Base-by-base conservation (phyloP, 257 asterid genomes). In the Fraxinus anomala region DNA sequence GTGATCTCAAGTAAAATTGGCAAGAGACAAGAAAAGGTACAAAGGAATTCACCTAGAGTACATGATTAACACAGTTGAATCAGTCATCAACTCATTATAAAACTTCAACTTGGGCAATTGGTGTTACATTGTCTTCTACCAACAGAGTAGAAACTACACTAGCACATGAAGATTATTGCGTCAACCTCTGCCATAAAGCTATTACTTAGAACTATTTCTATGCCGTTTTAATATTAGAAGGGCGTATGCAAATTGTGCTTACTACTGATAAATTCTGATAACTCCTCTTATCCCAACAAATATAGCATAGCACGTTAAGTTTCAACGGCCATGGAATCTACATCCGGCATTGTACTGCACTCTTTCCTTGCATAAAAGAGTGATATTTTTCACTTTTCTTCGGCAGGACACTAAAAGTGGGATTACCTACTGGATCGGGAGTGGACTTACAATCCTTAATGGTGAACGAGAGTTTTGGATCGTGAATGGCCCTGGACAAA, bases 401-500 rank as follows among this genome's bases (percentile, higher is more conserved):
- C 19, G 71, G 74, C 31, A 47, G 74, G 54, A 76, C 28, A 44
- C 75, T 80, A 68, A 81, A 80, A 69, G 78, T 69, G 59, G 89
- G 88, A 21, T 81, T 85, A 44, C 82, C 72, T 33, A 82, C 79
- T 17, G 89, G 80, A 68, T 81, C 61, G 1, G 85, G 76, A 82
- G 79, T 1, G 93, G 86, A 68, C 89, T 81, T 40, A 81, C 90
- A 13, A 81, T 54, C 26, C 68, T 77, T 28, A 85, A 87, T 14
- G 85, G 80, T 19, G 92, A 84, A 73, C 79, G 73, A 44, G 87
- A 80, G 82, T 87, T 86, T 73, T 74, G 89, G 76, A 80, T 68
- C 37, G 92, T 87, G 79, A 87, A 78, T 61, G 96, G 84, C 79
- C 75, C 75, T 6, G 85, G 77, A 75, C 83, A 78, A 78, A 70